A percentile compares a stretch with the other conserved stretches of the same genome.
phyloP scores from a whole-genome alignment of 1,284 basidiomycete species.

The Ustilago trichophora region DNA sequence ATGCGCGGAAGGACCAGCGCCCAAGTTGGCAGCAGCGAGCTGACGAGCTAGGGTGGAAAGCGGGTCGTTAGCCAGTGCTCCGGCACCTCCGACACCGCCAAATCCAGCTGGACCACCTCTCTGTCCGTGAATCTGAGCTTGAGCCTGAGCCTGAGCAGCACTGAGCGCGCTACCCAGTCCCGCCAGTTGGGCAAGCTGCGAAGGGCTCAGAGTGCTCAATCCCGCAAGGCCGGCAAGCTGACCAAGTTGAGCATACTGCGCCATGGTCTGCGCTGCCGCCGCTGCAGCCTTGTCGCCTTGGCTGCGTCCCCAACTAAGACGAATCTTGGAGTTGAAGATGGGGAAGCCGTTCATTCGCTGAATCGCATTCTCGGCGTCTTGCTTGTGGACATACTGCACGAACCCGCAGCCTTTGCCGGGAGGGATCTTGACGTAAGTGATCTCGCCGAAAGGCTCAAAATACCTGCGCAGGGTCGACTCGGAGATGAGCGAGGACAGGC shows the following conservation, averaged over 20 bases:
- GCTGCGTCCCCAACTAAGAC: conserved; percentile 85
- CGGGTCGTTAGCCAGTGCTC: conserved; percentile 32
- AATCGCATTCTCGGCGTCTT: conserved; percentile 89
- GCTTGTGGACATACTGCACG: conserved; percentile 90
- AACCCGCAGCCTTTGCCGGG: conserved; percentile 95
- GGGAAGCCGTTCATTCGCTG: conserved; percentile 96
- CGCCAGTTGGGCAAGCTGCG: conserved; percentile 53
- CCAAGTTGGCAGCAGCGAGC: conserved; percentile 46
- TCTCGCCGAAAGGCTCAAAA: conserved; percentile 63
- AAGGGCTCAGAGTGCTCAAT: conserved; percentile 46
- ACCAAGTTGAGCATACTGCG: conserved; percentile 54
- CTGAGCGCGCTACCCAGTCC: conserved; percentile 51
- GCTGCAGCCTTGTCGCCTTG: conserved; percentile 65
- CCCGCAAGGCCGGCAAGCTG: conserved; percentile 54
- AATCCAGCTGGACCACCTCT: conserved; percentile 14
- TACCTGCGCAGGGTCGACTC: conserved; percentile 61
- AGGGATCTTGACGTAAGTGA: conserved; percentile 81
- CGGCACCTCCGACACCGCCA: conserved; percentile 6
- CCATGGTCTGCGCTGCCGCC: conserved; percentile 57
- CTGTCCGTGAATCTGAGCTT: conserved; percentile 24
- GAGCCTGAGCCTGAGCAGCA: conserved; percentile 40
- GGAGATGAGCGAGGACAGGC: conserved; percentile 61
- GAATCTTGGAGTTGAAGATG: conserved; percentile 82
- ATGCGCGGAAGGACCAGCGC: no score
- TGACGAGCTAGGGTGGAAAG: conserved; percentile 45